Percentiles rank a stretch among this genome's conserved stretches.
Evolutionary conservation across 495 filamentous ascomycete genomes (phyloP).

Genomic region (Podospora fimiseda): DNA sequence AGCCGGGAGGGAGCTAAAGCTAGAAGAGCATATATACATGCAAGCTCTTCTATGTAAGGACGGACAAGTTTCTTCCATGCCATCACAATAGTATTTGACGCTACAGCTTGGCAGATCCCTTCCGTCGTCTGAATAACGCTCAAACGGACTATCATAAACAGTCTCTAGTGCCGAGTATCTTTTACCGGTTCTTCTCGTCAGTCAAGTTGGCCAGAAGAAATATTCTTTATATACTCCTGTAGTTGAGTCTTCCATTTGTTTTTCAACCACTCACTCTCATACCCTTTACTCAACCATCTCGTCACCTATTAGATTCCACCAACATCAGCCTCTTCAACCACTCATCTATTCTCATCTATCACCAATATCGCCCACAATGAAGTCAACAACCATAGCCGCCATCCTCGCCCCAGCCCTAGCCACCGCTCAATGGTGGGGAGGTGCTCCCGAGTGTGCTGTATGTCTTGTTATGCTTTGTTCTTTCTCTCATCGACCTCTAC

Average conservation of each 20-base stretch:
- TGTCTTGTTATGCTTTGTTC: constrained; percentile 16
- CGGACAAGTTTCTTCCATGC: background rate
- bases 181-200: background rate
- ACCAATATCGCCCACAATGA: constrained; percentile 13
- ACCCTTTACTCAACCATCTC: too few relatives aligned
- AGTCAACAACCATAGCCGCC: constrained; percentile 7
- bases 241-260: too few relatives aligned
- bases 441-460: constrained; percentile 41
- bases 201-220: too few relatives aligned
- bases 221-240: too few relatives aligned
- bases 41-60: background rate
- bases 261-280: too few relatives aligned
- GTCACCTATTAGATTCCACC: background rate
- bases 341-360: background rate
- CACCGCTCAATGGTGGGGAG: constrained; percentile 34
- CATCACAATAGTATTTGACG: background rate
- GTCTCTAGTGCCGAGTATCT: background rate
- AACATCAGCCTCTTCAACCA: background rate
- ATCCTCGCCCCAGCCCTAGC: constrained; percentile 14
- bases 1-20: background rate
- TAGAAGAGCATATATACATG: background rate
- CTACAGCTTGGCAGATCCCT: background rate
- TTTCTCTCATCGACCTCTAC: background rate
- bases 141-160: background rate
- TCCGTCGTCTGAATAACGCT: background rate